Base-by-base conservation (phyloP, 2,329 filamentous ascomycete species). In the Monosporascus sp. region DNA sequence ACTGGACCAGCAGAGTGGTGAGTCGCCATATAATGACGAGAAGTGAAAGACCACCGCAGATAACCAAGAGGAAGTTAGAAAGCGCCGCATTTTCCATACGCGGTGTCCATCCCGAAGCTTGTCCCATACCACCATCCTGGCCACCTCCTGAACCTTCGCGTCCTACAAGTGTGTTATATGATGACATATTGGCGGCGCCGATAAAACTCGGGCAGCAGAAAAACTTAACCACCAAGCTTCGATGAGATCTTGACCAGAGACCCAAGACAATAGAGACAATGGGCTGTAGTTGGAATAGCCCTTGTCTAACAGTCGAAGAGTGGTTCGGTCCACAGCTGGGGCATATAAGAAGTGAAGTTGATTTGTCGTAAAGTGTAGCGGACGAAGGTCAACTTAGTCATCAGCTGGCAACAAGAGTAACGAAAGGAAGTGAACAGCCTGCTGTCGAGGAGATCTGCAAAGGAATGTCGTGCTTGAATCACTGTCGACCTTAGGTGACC, bases 11-110 rank as follows among this genome's bases (percentile, higher is more conserved):
- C 51, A 80, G 77, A 49, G 84, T 78, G 51, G 76, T 71, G 58
- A 86, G 69, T 56, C 87, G 84, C 81, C 89, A 93, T 58, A 85
- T 61, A 58, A 89, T 77, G 62, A 92, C 76, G 49, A 79, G 77
- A 37, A 70, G 78, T 14, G 86, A 79, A 50, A 91, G 75, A 49
- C 79, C 78, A 51, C 82, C 82, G 68, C 88, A 84, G 28, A 87
- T 76, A 59, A 85, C 73, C 58, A 87, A 74, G 44, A 86, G 76
- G 65, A 86, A 86, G 53, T 80, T 73, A 38, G 79, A 78, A 41
- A 89, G 75, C 44, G 78, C 72, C 59, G 79, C 71, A 61, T 87
- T 83, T 55, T 75, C 70, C 54, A 68, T 62, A 2, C 55, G 69
- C 1, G 67, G 70, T 54, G 60, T 73, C 67, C 63, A 70, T 62